phyloP scores from a whole-genome alignment of 306 rosid species.

The Acacia acuminata region DNA sequence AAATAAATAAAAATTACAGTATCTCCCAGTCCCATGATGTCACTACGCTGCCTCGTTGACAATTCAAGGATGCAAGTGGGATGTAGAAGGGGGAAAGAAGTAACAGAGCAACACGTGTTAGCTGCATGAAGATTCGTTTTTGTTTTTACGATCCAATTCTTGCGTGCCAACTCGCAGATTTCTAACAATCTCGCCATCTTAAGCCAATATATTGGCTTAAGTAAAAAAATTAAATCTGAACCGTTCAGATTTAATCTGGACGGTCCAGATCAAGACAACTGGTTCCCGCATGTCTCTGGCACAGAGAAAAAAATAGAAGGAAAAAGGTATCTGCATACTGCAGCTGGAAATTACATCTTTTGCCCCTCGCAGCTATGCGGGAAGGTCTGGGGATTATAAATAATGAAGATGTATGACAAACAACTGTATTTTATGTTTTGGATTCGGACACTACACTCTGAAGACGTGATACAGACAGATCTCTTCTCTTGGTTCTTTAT shows the following conservation, averaged over 20 bases:
- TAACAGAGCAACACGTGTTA: constrained; percentile 20
- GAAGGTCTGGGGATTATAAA: not conserved
- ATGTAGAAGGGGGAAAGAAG: not conserved
- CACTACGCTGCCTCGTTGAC: not conserved
- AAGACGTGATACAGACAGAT: constrained; percentile 16
- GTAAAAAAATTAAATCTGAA: no score
- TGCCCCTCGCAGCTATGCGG: constrained; percentile 1
- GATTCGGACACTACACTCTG: not conserved
- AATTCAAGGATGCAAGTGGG: no score
- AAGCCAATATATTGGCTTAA: no score
- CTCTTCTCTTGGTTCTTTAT: constrained; percentile 22
- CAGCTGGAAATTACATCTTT: constrained; percentile 38
- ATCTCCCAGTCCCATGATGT: not conserved
- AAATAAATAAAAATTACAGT: not conserved
- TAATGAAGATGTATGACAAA: not conserved
- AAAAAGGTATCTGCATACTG: constrained; percentile 31
- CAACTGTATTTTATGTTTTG: constrained; percentile 21
- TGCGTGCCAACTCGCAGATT: no score
- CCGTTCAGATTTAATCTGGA: no score
- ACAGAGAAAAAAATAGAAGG: not conserved
- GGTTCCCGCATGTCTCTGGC: constrained; percentile 31
- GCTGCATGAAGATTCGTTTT: constrained; percentile 17
- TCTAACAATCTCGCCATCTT: no score
- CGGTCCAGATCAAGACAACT: no score
- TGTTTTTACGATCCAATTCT: not conserved